Percentiles rank a stretch among this genome's conserved stretches.
Conservation (phyloP, 2,329 filamentous ascomycete species). For the Ploettnerulaceae sp. region DNA sequence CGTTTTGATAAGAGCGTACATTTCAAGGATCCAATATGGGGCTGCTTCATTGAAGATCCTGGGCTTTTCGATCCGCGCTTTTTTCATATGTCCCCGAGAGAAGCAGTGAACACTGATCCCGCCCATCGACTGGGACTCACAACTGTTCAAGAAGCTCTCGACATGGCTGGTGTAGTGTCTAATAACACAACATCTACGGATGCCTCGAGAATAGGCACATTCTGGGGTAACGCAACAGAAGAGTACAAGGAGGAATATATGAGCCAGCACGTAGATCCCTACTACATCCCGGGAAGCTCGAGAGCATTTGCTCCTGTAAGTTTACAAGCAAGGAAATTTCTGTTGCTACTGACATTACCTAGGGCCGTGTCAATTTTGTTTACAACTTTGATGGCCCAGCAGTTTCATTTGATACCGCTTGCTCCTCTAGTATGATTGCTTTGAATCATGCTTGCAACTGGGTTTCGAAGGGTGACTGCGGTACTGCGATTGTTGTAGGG, state of each 20-base stretch:
- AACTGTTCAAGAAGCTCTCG: conserved; percentile 74
- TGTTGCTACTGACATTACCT: too few species aligned
- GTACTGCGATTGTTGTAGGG: conserved; percentile 19
- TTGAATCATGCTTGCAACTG: conserved; percentile 46
- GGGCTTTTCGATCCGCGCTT: conserved; percentile 76
- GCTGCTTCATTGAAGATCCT: conserved; percentile 66
- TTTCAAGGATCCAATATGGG: conserved; percentile 64
- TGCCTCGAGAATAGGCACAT: conserved; percentile 39
- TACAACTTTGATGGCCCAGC: conserved; percentile 20
- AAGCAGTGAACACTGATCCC: conserved; percentile 65
- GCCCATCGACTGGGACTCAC: conserved; percentile 72
- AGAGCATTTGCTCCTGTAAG: conserved; percentile 31
- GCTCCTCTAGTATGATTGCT: conserved; percentile 50
- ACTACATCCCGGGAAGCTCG: conserved; percentile 29
- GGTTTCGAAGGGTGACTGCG: conserved; percentile 15
- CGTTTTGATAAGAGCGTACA: conserved; percentile 70
- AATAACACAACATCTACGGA: conserved; percentile 28
- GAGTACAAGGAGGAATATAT: conserved; percentile 32
- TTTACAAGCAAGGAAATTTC: too few species aligned
- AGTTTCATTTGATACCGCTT: conserved; percentile 41
- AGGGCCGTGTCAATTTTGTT: conserved; percentile 30
- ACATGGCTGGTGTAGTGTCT: conserved; percentile 69
- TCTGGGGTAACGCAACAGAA: conserved; percentile 30
- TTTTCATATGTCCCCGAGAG: conserved; percentile 81
- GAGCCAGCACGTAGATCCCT: conserved; percentile 29